Conservation (phyloP, 331 rosid species). For the Acacia pycnantha region DNA sequence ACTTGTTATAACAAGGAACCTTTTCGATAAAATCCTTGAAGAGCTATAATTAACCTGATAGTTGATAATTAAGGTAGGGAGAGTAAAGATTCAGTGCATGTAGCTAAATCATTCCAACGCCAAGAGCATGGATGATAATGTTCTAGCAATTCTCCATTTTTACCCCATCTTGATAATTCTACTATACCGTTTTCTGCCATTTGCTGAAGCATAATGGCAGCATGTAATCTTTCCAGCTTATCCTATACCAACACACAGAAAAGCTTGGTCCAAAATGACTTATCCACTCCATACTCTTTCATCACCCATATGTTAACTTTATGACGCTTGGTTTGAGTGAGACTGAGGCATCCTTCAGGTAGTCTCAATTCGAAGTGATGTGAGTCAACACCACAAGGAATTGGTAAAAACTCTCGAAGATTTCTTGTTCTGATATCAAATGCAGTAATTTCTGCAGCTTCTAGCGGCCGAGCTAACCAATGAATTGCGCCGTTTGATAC, state of each 20-base stretch:
- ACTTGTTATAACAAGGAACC: too few species aligned
- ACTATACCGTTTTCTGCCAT: not conserved
- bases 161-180: not conserved
- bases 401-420: too few species aligned
- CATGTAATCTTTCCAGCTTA: too few species aligned
- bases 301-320: conserved; percentile 12
- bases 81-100: not conserved
- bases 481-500: not conserved
- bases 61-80: too few species aligned
- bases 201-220: not conserved
- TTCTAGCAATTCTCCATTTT: not conserved
- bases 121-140: not conserved
- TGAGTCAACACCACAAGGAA: too few species aligned
- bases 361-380: not conserved
- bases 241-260: too few species aligned
- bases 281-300: conserved; percentile 20
- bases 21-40: too few species aligned
- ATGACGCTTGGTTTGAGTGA: not conserved
- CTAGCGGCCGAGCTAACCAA: not conserved
- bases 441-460: not conserved
- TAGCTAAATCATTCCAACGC: too few species aligned
- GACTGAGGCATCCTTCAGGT: not conserved
- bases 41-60: too few species aligned
- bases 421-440: not conserved
- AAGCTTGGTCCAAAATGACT: conserved; percentile 23